Evolutionary conservation across 805 yeast genomes (phyloP), one percentile per base, ranked within the genome.

Genomic region (Monosporozyma yasuniensis): DNA sequence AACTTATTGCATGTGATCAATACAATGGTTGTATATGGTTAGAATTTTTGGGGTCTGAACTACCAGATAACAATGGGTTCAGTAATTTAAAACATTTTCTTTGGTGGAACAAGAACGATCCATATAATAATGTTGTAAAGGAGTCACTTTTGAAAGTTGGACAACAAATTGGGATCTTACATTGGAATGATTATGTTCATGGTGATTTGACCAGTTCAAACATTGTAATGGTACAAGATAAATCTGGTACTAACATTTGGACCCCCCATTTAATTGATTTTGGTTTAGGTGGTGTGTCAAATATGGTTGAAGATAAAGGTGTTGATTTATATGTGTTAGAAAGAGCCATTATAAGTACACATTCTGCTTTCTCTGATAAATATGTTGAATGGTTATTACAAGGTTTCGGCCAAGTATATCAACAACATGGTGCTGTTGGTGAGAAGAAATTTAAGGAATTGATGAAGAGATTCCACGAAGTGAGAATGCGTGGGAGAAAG

Each of bases 261-360:
- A 60, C 53, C 25, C 88, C 95, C 0, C 77, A 72, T 32, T 66
- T 93, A 55, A 93, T 93, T 49, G 99, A 93, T 63, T 93, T 93
- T 69, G 99, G 99, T 0, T 72, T 93, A 18, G 85, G 95, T 2
- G 80, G 89, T 11, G 81, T 81, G 50, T 80, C 95, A 0, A 74
- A 76, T 1, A 64, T 88, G 53, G 77, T 85, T 0, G 99, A 93
- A 59, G 98, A 91, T 61, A 89, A 87, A 66, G 98, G 98, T 3
- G 99, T 93, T n/a, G 99, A 93, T 65, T 66, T 93, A 52, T 93
- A 93, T 59, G 98, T 93, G 10, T 68, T 93, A 52, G 99, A 93
- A 66, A 73, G 98, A 59, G 98, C 99, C 0, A 76, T 93, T 18
- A 69, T 80, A 28, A 87, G 96, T 56, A 93, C 99, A 1, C 99